Conservation (phyloP, 805 yeast species). For the Yarrowia divulgata region DNA sequence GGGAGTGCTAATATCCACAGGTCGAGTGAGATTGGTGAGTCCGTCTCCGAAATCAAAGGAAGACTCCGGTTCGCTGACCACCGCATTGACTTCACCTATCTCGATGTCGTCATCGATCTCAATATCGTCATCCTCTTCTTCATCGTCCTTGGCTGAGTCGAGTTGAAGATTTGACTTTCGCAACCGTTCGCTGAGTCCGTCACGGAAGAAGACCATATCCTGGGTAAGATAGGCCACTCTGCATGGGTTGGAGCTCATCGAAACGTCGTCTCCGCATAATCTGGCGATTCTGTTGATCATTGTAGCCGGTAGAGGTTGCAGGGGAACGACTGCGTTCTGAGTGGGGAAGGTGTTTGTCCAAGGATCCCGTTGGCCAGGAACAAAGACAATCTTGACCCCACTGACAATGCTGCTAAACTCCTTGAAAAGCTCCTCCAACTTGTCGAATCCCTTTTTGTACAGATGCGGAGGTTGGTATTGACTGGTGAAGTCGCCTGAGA, state of each 20-base stretch:
- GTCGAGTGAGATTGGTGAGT: constrained; percentile 13
- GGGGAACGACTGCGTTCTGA: constrained; percentile 56
- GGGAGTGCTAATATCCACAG: constrained; percentile 22
- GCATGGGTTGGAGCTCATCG: constrained; percentile 79
- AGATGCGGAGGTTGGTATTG: constrained; percentile 66
- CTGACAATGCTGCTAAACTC: constrained; percentile 62
- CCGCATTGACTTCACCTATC: neutral
- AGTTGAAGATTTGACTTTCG: constrained; percentile 72
- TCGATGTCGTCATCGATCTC: constrained; percentile 41
- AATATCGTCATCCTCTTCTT: constrained; percentile 44
- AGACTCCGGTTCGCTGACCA: neutral
- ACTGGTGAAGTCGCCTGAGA: constrained; percentile 82
- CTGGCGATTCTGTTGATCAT: constrained; percentile 63
- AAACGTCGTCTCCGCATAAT: constrained; percentile 57
- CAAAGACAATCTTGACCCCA: constrained; percentile 66
- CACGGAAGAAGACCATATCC: constrained; percentile 78
- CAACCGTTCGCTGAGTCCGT: constrained; percentile 73
- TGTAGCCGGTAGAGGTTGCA: constrained; percentile 68
- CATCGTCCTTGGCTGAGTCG: constrained; percentile 50
- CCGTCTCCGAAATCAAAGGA: constrained; percentile 4
- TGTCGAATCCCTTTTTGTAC: constrained; percentile 67
- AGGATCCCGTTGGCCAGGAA: constrained; percentile 94
- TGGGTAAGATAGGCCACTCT: constrained; percentile 81
- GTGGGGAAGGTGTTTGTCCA: constrained; percentile 68
- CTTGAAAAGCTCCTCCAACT: constrained; percentile 69